Evolutionary conservation across 2,329 filamentous ascomycete genomes (phyloP), one percentile per base, ranked within the genome.

Genomic region (Ceratocystiopsis sp.): DNA sequence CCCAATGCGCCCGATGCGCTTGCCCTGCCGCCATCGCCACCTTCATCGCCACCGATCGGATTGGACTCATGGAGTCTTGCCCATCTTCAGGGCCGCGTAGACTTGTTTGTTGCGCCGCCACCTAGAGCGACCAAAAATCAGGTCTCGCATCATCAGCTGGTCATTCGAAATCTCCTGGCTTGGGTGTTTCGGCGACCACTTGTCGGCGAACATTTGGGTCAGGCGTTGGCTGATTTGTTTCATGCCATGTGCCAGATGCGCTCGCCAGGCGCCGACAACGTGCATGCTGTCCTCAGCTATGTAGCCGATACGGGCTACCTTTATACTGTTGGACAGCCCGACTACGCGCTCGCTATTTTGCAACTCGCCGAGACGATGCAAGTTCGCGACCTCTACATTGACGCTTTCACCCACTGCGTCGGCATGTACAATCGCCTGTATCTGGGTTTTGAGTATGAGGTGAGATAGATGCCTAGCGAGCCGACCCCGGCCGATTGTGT

Each of bases 361-460:
- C 71, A 71, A 41, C 68, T 85, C 37, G 76, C 80, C 2, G 83
- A 89, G 53, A 62, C 67, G 18, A 78, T 77, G 49, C 69, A 72
- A 42, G 58, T 80, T 21, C 65, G 64, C 42, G 68, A 75, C n/a
- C 59, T 84, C 13, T 89, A 84, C 65, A 68, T 77, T 12, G 71
- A 83, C 52, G 77, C 83, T 0, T 85, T 87, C 58, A 69, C 73
- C 14, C 84, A 91, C 53, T 85, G 82, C 54, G 78, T 80, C 34
- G 84, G 83, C 37, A 86, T 89, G 82, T 72, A 71, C 46, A 73
- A 80, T 17, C 63, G 64, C 21, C 48, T 87, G 6, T 62, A 66
- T 36, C 53, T 60, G 7, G 72, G 69, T 49, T 56, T 67, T 1
- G 80, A 82, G 48, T 82, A 76, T 47, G 62, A 69, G 56, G 77